A percentile compares a stretch with the other conserved stretches of the same genome.
phyloP scores from a whole-genome alignment of 2,329 filamentous ascomycete species.

The Alternaria panax region DNA sequence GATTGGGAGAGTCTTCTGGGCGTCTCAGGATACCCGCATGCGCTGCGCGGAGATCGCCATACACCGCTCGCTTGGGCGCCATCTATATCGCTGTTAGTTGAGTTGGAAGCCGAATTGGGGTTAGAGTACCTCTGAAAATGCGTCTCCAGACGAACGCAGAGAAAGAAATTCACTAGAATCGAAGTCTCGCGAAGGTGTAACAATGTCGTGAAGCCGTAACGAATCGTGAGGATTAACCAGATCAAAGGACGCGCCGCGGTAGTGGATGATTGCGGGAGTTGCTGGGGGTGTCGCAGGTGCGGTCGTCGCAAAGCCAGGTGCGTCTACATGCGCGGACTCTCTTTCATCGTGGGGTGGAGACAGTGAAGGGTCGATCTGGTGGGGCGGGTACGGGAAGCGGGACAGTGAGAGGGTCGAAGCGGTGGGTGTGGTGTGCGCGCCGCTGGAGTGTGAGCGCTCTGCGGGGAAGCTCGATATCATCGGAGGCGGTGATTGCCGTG shows the following conservation, averaged over 20 bases:
- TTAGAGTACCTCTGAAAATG: conserved; percentile 26
- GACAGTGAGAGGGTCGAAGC: conserved; percentile 42
- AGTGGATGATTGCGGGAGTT: conserved; percentile 50
- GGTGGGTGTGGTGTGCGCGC: conserved; percentile 27
- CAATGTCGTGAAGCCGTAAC: conserved; percentile 45
- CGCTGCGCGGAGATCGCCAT: conserved; percentile 40
- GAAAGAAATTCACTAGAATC: conserved; percentile 44
- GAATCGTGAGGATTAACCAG: conserved; percentile 51
- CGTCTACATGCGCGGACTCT: conserved; percentile 27
- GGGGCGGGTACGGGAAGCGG: conserved; percentile 47
- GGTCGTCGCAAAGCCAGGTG: conserved; percentile 34
- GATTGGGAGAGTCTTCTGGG: conserved; percentile 22
- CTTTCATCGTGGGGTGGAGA: conserved; percentile 32
- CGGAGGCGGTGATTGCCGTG: conserved; percentile 28
- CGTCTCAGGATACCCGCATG: conserved; percentile 40
- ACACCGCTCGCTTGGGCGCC: conserved; percentile 41
- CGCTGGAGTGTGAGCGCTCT: conserved; percentile 30
- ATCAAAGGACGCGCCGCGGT: conserved; percentile 51
- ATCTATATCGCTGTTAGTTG: conserved; percentile 30
- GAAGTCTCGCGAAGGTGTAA: conserved; percentile 47
- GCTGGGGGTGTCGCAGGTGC: conserved; percentile 46
- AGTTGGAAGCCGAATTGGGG: background rate
- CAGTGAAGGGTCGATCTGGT: conserved; percentile 26
- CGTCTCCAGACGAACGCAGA: conserved; percentile 34
- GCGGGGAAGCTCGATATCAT: conserved; percentile 29